Conservation (phyloP, 208 protist species). For the Angomonas ambiguus region DNA sequence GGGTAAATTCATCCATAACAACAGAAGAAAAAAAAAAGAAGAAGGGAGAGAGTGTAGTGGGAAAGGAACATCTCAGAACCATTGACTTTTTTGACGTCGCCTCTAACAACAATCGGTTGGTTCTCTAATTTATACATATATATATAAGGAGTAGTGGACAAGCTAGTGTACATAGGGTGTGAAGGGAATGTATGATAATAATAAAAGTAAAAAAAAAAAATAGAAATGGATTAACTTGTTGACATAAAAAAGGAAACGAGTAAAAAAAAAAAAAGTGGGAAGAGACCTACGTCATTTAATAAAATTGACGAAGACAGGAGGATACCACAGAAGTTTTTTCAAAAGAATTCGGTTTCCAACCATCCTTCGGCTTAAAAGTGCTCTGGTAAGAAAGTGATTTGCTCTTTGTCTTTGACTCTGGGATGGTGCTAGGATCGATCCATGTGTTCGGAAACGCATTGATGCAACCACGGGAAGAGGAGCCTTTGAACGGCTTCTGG, state of each 20-base stretch:
- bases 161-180: background rate
- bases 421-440: slow-evolving; percentile 28
- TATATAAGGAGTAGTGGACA: slow-evolving; percentile 9
- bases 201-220: slow-evolving; percentile 2
- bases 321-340: slow-evolving; percentile 66
- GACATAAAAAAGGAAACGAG: background rate
- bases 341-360: slow-evolving; percentile 82
- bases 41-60: background rate
- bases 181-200: slow-evolving; percentile 11
- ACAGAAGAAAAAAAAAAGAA: slow-evolving; percentile 13
- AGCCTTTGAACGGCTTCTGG: slow-evolving; percentile 45
- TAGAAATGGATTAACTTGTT: background rate
- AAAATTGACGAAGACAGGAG: slow-evolving; percentile 78
- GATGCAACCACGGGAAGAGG: slow-evolving; percentile 42
- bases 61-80: background rate
- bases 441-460: slow-evolving; percentile 75
- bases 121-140: too few species aligned
- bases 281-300: slow-evolving; percentile 27
- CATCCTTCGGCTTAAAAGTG: slow-evolving; percentile 24
- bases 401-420: slow-evolving; percentile 13
- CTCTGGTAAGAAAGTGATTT: slow-evolving; percentile 7
- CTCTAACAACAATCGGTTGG: background rate
- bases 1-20: background rate
- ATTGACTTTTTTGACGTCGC: background rate
- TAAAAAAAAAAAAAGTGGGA: slow-evolving; percentile 3